Conservation (phyloP, 257 asterid genomes). For the Echites panduratus region DNA sequence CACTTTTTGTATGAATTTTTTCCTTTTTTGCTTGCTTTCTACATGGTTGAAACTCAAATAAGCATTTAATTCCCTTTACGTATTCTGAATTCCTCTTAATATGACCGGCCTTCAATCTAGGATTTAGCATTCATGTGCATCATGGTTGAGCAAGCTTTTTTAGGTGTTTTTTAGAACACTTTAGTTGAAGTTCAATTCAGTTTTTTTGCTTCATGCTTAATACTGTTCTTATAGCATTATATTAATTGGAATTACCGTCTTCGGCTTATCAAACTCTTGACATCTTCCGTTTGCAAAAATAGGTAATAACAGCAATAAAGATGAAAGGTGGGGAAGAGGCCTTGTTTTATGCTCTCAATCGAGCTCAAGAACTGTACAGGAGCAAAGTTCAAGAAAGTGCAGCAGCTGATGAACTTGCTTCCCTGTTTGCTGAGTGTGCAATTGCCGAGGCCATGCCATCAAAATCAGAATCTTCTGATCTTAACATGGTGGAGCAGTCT, state of each 20-base stretch:
- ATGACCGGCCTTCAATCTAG: not conserved
- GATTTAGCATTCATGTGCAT: not conserved
- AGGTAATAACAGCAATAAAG: constrained; percentile 88
- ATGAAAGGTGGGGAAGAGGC: constrained; percentile 78
- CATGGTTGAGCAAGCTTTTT: not conserved
- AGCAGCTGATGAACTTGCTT: constrained; percentile 84
- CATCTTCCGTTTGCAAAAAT: constrained; percentile 9
- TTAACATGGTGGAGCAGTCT: constrained; percentile 21
- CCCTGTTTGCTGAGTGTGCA: constrained; percentile 87
- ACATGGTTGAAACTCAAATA: not conserved
- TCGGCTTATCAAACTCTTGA: not conserved
- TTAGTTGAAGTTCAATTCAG: not conserved
- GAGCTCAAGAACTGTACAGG: constrained; percentile 67
- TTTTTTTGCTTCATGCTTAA: not conserved
- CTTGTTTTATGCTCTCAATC: constrained; percentile 49
- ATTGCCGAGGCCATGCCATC: constrained; percentile 78
- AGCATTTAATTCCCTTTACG: too few relatives aligned
- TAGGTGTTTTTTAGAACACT: not conserved
- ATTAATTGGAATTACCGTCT: not conserved
- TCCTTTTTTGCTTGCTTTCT: not conserved
- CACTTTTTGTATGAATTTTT: not conserved
- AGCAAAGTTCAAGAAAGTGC: constrained; percentile 56
- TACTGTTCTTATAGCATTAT: not conserved
- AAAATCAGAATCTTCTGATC: constrained; percentile 27
- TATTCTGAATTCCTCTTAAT: not conserved